These are phyloP conservation scores for Chernovozyma aurita DNA, from an alignment of 1,139 yeast genomes.

Conservation along the genomic window DNA sequence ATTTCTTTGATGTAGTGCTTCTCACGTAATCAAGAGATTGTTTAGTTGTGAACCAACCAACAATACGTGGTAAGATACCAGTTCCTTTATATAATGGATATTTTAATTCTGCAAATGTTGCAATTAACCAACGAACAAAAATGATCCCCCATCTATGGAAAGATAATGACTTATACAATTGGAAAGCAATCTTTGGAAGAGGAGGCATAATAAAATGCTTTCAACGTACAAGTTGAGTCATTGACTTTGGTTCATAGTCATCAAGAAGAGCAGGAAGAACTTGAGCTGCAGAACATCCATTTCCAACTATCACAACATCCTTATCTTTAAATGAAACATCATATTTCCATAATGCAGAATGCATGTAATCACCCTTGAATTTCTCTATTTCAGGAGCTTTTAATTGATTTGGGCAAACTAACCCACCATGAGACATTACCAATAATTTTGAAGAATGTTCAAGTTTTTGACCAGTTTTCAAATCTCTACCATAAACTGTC, in stretches of 20 bases:
- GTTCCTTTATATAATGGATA: conserved; percentile 35
- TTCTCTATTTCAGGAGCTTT: conserved; percentile 33
- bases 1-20: conserved; percentile 29
- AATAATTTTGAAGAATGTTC: conserved; percentile 28
- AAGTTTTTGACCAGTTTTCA: conserved; percentile 28
- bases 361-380: conserved; percentile 44
- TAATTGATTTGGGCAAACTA: conserved; percentile 31
- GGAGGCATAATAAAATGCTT: conserved; percentile 42
- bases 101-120: conserved; percentile 28
- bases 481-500: conserved; percentile 30
- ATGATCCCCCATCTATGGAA: conserved; percentile 23
- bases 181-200: conserved; percentile 20
- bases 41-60: conserved; percentile 22
- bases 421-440: conserved; percentile 34
- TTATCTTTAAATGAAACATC: conserved; percentile 31
- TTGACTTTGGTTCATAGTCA: conserved; percentile 21
- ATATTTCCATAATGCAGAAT: conserved; percentile 47
- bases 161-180: conserved; percentile 22
- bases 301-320: conserved; percentile 36
- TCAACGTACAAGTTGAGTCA: conserved; percentile 34
- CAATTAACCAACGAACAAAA: conserved; percentile 25
- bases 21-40: conserved; percentile 26
- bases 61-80: conserved; percentile 21
- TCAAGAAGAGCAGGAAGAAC: conserved; percentile 32
- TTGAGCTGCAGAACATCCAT: conserved; percentile 45